These are phyloP conservation scores for Spergularia azorica DNA, from an alignment of 179 eudicot species.

Conservation along the genomic window DNA sequence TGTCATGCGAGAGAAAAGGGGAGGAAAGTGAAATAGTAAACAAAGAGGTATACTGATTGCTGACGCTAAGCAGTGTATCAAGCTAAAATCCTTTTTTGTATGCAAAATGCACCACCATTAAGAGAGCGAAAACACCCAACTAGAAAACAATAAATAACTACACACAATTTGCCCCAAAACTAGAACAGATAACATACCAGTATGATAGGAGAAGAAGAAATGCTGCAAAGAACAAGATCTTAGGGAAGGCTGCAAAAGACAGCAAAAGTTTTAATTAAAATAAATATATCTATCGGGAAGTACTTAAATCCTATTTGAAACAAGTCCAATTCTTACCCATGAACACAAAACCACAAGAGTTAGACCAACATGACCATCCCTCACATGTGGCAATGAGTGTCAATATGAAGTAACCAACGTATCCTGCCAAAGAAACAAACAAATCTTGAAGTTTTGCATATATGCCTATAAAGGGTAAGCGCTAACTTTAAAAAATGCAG, in stretches of 20 bases:
- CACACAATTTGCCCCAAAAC: conserved; percentile 11
- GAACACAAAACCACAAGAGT: conserved; percentile 81
- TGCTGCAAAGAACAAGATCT: conserved; percentile 79
- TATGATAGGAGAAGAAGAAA: conserved; percentile 90
- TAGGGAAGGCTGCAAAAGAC: conserved; percentile 71
- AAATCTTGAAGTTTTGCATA: background rate
- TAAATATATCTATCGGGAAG: background rate
- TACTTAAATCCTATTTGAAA: conserved; percentile 6
- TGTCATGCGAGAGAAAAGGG: background rate
- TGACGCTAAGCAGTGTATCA: background rate
- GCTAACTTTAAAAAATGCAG: background rate
- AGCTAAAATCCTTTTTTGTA: background rate
- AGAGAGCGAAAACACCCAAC: background rate
- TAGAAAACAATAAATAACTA: background rate
- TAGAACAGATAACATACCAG: conserved; percentile 56
- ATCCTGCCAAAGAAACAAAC: conserved; percentile 57
- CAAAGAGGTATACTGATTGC: background rate
- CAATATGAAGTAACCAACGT: conserved; percentile 59
- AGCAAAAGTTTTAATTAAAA: conserved; percentile 5
- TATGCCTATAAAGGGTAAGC: no score
- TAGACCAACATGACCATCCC: conserved; percentile 85
- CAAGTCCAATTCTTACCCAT: conserved; percentile 57
- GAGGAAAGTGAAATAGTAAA: background rate
- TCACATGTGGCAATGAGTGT: conserved; percentile 84
- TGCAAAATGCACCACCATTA: background rate